Percentiles rank a stretch among this genome's conserved stretches.
Conservation (phyloP, 495 filamentous ascomycete genomes). For the Penicillium desertorum region DNA sequence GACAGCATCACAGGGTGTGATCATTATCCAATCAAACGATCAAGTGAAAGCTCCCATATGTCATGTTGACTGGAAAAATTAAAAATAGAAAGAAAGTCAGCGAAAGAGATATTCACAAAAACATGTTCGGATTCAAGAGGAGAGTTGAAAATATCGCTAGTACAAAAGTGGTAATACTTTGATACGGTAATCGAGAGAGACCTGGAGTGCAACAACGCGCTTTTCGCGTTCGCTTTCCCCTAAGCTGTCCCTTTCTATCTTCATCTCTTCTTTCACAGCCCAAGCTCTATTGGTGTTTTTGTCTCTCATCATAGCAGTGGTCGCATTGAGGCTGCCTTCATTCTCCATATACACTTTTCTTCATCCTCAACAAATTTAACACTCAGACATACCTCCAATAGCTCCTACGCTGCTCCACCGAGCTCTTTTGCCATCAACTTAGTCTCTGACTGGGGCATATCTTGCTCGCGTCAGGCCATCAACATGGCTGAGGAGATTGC, state of each 20-base stretch:
- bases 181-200: slow-evolving; percentile 18
- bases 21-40: background rate
- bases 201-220: slow-evolving; percentile 28
- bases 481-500: slow-evolving; percentile 68
- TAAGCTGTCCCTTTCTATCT: slow-evolving; percentile 12
- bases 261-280: slow-evolving; percentile 4
- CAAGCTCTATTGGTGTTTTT: slow-evolving; percentile 1
- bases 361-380: background rate
- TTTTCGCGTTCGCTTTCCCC: slow-evolving; percentile 31
- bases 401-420: slow-evolving; percentile 8
- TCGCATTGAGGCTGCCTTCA: background rate
- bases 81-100: background rate
- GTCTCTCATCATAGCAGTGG: slow-evolving; percentile 1
- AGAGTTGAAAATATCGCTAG: slow-evolving; percentile 15
- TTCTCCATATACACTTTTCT: background rate
- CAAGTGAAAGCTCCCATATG: background rate
- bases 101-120: background rate
- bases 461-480: slow-evolving; percentile 21
- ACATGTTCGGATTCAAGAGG: background rate
- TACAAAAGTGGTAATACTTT: slow-evolving; percentile 26
- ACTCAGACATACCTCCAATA: background rate
- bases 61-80: background rate
- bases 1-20: slow-evolving; percentile 8
- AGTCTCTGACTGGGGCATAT: slow-evolving; percentile 20
- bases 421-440: slow-evolving; percentile 7